Conservation (phyloP, 495 filamentous ascomycete genomes). For the Neurospora sp. region DNA sequence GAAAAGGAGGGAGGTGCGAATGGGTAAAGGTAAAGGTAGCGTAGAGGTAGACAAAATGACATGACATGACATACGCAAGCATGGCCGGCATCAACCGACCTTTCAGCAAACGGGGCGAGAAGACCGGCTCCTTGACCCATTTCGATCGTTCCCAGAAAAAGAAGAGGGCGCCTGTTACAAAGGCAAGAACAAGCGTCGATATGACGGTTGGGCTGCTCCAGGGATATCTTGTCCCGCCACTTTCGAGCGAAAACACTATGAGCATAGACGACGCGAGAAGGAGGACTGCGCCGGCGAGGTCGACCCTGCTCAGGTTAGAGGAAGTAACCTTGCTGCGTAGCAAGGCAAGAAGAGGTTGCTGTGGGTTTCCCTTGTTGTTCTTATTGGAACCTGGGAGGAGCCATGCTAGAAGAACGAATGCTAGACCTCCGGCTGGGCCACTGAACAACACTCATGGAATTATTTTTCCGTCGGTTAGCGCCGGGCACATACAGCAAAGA, state of each 20-base stretch:
- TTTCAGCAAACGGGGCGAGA: conserved; percentile 17
- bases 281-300: conserved; percentile 14
- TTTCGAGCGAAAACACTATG: conserved; percentile 24
- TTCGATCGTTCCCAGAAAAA: conserved; percentile 18
- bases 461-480: not conserved
- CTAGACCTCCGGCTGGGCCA: conserved; percentile 19
- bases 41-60: not conserved
- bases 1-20: not conserved
- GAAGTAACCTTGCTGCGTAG: not conserved
- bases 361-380: not conserved
- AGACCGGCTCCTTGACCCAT: conserved; percentile 17
- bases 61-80: not conserved
- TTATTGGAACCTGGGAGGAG: not conserved
- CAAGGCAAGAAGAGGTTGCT: not conserved
- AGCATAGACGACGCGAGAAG: conserved; percentile 15
- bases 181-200: conserved; percentile 12
- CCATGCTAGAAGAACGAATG: conserved; percentile 11
- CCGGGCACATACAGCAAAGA: not conserved
- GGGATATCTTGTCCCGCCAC: conserved; percentile 12
- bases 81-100: conserved; percentile 16
- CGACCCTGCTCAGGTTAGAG: conserved; percentile 8
- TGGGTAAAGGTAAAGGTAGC: not conserved
- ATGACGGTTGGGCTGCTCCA: conserved; percentile 16
- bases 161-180: conserved; percentile 15
- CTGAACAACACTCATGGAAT: conserved; percentile 2